phyloP scores from a whole-genome alignment of 2,329 filamentous ascomycete species.

The Lachnellula occidentalis region DNA sequence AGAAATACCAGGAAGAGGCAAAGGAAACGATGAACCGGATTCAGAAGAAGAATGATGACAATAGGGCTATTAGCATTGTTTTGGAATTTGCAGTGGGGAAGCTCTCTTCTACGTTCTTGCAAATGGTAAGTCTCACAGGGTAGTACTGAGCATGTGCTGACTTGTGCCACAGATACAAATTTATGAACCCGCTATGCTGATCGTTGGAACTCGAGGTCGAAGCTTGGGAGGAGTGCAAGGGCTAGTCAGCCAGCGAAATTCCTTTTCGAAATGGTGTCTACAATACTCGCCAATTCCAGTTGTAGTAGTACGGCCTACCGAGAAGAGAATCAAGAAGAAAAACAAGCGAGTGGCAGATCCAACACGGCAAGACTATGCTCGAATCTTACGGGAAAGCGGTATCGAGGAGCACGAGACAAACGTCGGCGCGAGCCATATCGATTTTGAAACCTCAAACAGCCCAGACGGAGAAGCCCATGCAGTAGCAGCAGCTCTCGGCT shows the following conservation, averaged over 20 bases:
- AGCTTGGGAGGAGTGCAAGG: slow-evolving; percentile 66
- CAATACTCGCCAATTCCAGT: slow-evolving; percentile 71
- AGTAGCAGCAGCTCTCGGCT: slow-evolving; percentile 56
- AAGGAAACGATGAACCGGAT: slow-evolving; percentile 59
- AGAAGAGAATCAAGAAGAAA: slow-evolving; percentile 67
- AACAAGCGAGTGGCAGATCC: slow-evolving; percentile 62
- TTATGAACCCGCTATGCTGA: slow-evolving; percentile 66
- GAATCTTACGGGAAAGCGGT: slow-evolving; percentile 57
- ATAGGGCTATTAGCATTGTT: slow-evolving; percentile 67
- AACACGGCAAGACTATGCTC: slow-evolving; percentile 55
- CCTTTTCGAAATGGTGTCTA: slow-evolving; percentile 68
- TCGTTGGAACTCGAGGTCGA: slow-evolving; percentile 65
- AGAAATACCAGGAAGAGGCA: slow-evolving; percentile 60
- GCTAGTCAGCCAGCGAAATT: slow-evolving; percentile 54
- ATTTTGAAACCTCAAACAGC: slow-evolving; percentile 25
- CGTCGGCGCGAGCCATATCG: slow-evolving; percentile 15
- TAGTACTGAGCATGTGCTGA: not conserved
- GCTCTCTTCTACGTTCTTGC: slow-evolving; percentile 65
- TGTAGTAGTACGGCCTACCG: slow-evolving; percentile 65
- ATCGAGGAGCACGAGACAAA: slow-evolving; percentile 30
- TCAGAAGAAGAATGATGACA: slow-evolving; percentile 62
- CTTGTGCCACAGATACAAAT: slow-evolving; percentile 53
- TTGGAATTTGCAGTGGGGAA: slow-evolving; percentile 68
- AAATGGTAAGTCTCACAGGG: slow-evolving; percentile 54
- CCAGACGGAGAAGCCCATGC: slow-evolving; percentile 59